Conservation (phyloP, 108 stramenopile genomes). For the Fragilaria radians region DNA sequence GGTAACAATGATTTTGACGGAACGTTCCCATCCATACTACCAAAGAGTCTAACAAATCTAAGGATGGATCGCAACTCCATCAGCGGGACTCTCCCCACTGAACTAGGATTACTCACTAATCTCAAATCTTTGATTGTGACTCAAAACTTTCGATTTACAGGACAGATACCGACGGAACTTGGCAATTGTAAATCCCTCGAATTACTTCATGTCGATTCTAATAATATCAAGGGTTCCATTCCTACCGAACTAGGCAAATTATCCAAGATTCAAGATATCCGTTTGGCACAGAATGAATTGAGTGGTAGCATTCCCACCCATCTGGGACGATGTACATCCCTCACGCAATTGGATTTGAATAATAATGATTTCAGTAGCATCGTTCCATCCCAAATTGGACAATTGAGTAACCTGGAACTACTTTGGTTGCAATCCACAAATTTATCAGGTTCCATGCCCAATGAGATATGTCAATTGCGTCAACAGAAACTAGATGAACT, state of each 20-base stretch:
- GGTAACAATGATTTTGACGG: not conserved
- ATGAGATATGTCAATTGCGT: not conserved
- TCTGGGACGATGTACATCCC: slow-evolving; percentile 2
- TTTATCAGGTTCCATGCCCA: not conserved
- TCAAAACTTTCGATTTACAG: not conserved
- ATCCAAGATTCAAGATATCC: slow-evolving; percentile 30
- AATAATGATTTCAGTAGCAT: slow-evolving; percentile 35
- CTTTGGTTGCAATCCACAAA: slow-evolving; percentile 21
- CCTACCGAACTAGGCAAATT: slow-evolving; percentile 37
- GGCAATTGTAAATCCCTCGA: not conserved
- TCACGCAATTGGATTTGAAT: slow-evolving; percentile 11
- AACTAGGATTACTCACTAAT: not conserved
- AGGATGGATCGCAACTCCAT: not conserved
- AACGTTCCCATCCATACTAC: not conserved
- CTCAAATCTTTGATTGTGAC: not conserved
- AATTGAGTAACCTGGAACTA: slow-evolving; percentile 30
- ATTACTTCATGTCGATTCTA: slow-evolving; percentile 21
- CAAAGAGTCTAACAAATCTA: not conserved
- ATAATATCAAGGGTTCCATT: slow-evolving; percentile 29
- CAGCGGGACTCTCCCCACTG: not conserved
- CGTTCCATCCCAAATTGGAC: slow-evolving; percentile 25
- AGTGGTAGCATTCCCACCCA: slow-evolving; percentile 20
- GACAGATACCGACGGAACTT: not conserved
- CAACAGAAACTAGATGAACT: not conserved
- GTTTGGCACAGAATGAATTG: slow-evolving; percentile 24